phyloP scores from a whole-genome alignment of 208 protist genomes.

The Acanthamoeba lenticulata region DNA sequence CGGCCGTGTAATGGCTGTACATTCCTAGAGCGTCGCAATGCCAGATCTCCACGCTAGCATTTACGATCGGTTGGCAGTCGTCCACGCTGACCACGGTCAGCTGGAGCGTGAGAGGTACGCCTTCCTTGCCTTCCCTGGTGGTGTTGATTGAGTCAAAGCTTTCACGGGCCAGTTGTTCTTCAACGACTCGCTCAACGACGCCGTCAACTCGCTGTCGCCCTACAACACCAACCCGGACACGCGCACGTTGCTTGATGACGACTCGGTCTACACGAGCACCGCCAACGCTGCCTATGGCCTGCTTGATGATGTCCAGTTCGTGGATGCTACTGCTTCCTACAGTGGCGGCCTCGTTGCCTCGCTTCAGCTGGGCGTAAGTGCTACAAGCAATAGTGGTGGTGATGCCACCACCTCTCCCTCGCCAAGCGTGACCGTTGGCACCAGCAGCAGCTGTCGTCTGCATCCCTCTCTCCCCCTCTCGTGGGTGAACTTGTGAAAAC shows the following conservation, averaged over 20 bases:
- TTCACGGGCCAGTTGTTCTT: background rate
- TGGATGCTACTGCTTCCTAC: background rate
- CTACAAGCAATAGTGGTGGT: too few relatives aligned
- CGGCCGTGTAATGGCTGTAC: constrained; percentile 23
- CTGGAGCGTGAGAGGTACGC: background rate
- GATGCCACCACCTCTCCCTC: too few relatives aligned
- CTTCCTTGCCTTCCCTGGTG: background rate
- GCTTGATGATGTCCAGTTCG: background rate
- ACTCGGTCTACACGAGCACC: background rate
- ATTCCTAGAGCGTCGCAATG: background rate
- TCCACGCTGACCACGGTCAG: background rate
- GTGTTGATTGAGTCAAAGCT: too few relatives aligned
- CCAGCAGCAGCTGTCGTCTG: too few relatives aligned
- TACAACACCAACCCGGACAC: constrained; percentile 31
- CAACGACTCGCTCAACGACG: constrained; percentile 24
- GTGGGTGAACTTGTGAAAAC: too few relatives aligned
- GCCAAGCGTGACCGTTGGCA: too few relatives aligned
- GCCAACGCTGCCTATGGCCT: background rate
- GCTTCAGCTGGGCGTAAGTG: background rate
- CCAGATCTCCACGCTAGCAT: background rate
- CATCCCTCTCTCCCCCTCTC: too few relatives aligned
- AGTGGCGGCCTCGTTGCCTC: background rate
- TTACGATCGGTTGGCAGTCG: background rate
- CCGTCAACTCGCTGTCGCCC: background rate
- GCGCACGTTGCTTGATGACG: background rate